Evolutionary conservation across 2,329 filamentous ascomycete genomes (phyloP), one percentile per base, ranked within the genome.

Genomic region (Pezicula radicicola): DNA sequence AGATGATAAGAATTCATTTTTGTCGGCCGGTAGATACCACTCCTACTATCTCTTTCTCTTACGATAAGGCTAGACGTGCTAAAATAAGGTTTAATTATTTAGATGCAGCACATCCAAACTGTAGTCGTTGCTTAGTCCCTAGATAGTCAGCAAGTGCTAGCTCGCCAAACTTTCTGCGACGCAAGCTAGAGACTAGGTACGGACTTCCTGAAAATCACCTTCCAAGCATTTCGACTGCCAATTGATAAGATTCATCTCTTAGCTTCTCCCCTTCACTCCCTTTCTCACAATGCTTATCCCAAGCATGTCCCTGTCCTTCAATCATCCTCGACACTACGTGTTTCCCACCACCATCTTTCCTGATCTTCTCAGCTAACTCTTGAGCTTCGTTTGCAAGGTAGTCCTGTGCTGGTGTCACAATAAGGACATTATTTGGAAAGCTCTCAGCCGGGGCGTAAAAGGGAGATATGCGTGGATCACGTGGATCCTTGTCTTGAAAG

Each of bases 351-450:
- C 49, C 50, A 21, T 46, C 57, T 18, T 15, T 18, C 35, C 60
- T 55, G 8, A 68, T 48, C 50, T 55, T 66, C 53, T 60, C 50
- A 0, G 63, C 70, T 18, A 74, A 58, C 9, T 49, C 60, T 45
- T 71, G 66, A 0, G 63, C 63, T 50, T 75, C 73, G 1, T 61
- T 60, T 0, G 62, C 63, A 25, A 73, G 61, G n/a, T 51, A 55
- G 57, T 75, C 72, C 2, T 67, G 62, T 3, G 63, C 69, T 6
- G 62, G 66, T 1, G 68, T 67, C 46, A 74, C 51, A 9, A 74
- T 55, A 16, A 73, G 45, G 15, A 64, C 42, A 16, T 58, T 60
- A 8, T 50, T 46, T 6, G 66, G 64, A 47, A 64, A 68, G 2
- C 58, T 51, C 10, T 55, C 49, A 3, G 52, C 39, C 1, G 64